Evolutionary conservation across 306 rosid species (phyloP).

Genomic region (Cucumis melo): DNA sequence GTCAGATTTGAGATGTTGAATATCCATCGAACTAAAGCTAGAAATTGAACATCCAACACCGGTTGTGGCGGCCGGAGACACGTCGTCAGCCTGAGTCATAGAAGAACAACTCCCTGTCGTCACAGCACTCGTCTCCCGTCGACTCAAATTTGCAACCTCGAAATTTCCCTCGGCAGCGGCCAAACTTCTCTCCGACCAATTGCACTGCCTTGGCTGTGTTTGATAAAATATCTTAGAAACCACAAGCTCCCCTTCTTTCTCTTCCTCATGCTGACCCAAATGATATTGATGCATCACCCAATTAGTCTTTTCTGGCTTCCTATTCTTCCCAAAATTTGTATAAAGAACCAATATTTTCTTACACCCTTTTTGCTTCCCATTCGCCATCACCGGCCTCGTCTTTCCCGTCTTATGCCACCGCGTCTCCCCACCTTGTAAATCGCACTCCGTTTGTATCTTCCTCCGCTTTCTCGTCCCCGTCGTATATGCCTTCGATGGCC

Average conservation of each 20-base stretch:
- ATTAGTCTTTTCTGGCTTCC: slow-evolving; percentile 89
- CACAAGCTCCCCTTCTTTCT: slow-evolving; percentile 89
- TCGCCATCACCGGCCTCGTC: slow-evolving; percentile 78
- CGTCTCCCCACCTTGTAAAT: slow-evolving; percentile 75
- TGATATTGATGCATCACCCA: slow-evolving; percentile 99
- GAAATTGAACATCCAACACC: slow-evolving; percentile 28
- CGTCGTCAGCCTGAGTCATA: slow-evolving; percentile 30
- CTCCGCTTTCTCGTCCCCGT: slow-evolving; percentile 95
- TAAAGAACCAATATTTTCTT: slow-evolving; percentile 87
- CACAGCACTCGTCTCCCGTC: slow-evolving; percentile 33
- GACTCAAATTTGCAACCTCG: not conserved
- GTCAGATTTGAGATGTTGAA: slow-evolving; percentile 60
- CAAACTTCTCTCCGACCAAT: slow-evolving; percentile 38
- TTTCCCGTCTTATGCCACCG: slow-evolving; percentile 99
- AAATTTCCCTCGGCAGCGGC: slow-evolving; percentile 1
- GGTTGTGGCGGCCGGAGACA: slow-evolving; percentile 19
- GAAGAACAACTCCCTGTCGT: slow-evolving; percentile 72
- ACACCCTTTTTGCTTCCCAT: slow-evolving; percentile 85
- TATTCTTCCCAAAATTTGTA: slow-evolving; percentile 85
- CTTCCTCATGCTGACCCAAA: slow-evolving; percentile 77
- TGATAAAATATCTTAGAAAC: slow-evolving; percentile 91
- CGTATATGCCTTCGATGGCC: slow-evolving; percentile 97
- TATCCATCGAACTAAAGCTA: slow-evolving; percentile 36
- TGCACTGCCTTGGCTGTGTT: slow-evolving; percentile 93
- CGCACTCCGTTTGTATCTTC: slow-evolving; percentile 79